Percentiles rank a stretch among this genome's conserved stretches.
These are phyloP conservation scores for Paulownia fortunei DNA, from an alignment of 257 asterid genomes.

Conservation along the genomic window DNA sequence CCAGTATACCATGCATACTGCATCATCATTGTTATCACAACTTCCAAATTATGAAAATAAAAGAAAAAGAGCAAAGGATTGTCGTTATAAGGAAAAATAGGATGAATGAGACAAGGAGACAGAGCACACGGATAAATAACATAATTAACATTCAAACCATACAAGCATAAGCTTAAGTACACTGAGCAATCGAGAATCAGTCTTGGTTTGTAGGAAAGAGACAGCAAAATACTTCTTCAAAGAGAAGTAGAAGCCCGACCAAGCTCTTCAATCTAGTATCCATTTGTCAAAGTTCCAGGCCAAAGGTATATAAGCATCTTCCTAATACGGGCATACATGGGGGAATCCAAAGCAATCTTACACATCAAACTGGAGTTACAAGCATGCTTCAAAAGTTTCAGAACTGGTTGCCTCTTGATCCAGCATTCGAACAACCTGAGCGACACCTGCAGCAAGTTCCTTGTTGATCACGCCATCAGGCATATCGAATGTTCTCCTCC, in stretches of 20 bases:
- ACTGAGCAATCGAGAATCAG: neutral
- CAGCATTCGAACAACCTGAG: constrained; percentile 85
- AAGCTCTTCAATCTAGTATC: constrained; percentile 20
- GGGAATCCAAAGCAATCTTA: neutral
- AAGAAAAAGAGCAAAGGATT: neutral
- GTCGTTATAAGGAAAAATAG: neutral
- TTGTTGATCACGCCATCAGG: constrained; percentile 73
- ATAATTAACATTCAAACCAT: neutral
- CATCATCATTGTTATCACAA: neutral
- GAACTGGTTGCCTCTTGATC: constrained; percentile 59
- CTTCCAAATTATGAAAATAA: neutral
- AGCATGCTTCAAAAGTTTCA: constrained; percentile 58
- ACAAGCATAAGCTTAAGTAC: neutral
- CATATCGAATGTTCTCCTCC: constrained; percentile 92
- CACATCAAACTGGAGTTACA: constrained; percentile 28
- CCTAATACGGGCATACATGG: constrained; percentile 16
- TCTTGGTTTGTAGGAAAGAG: neutral
- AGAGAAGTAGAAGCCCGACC: neutral
- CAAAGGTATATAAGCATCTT: neutral
- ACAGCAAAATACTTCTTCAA: neutral
- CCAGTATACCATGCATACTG: neutral
- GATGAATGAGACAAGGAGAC: neutral
- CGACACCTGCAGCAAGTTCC: constrained; percentile 92
- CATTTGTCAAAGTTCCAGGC: neutral
- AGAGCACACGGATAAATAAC: neutral